Evolutionary conservation across 2,329 filamentous ascomycete genomes (phyloP), one percentile per base, ranked within the genome.

Genomic region (Fusarium odoratissimum): DNA sequence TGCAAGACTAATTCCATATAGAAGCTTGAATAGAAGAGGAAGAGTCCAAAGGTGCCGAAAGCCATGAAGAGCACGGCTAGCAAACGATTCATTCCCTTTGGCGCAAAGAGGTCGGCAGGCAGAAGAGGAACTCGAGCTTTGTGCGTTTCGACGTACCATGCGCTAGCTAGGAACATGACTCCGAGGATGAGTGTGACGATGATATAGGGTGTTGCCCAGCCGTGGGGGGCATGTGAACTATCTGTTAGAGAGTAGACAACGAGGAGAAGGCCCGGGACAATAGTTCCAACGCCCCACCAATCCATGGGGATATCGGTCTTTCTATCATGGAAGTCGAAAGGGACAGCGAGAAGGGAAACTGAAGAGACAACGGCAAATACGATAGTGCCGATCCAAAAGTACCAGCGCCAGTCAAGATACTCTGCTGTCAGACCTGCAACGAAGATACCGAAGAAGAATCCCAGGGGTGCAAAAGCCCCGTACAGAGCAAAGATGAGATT

Each of bases 221-320:
- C 86, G 8, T 87, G 76, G 0, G 87, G 84, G 3, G 90, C 90
- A 77, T 92, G 89, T 1, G 89, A 87, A 40, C 88, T 89, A 64
- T 92, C 89, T 3, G 91, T 92, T 60, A 94, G 86, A 3, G 91
- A 88, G 74, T 91, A 93, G 5, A 92, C 89, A 73, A 92, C 82
- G 19, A 93, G 82, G 14, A 92, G 84, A 6, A 92, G 80, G 0
- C 90, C 91, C 0, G 83, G 81, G 6, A 91, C 83, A 12, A 89
- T 89, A 17, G 89, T 83, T 4, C 81, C 75, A 14, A 85, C 82
- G 3, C 91, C 91, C 44, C 84, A 80, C 87, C 89, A 92, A 75
- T 92, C 91, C 90, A 92, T 92, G 5, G 64, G 61, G 23, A 80
- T 67, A 17, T 67, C 61, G 7, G 30, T 35, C 21, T 68, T 67